phyloP scores from a whole-genome alignment of 1,139 yeast genomes.

The Lodderomyces orthopsilosis region DNA sequence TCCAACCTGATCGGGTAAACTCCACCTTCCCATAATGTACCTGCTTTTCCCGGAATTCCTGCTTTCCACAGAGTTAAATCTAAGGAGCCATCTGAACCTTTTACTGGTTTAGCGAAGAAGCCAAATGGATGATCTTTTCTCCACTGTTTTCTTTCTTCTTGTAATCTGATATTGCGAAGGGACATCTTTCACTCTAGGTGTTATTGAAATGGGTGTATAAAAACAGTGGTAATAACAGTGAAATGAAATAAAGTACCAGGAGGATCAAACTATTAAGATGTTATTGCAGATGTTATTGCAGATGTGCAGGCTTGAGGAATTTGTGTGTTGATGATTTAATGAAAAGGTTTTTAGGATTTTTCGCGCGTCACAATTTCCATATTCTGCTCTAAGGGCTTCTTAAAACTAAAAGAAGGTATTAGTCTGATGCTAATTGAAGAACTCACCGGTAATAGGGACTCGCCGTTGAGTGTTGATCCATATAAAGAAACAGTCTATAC shows the following conservation, averaged over 20 bases:
- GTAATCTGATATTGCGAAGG: constrained; percentile 74
- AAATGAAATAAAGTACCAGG: no score
- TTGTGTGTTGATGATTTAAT: no score
- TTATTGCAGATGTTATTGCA: no score
- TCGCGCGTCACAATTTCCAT: no score
- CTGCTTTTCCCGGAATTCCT: constrained; percentile 90
- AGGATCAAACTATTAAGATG: no score
- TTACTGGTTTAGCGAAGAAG: constrained; percentile 86
- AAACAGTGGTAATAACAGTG: neutral
- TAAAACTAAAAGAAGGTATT: no score
- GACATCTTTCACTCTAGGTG: constrained; percentile 24
- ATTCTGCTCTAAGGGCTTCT: no score
- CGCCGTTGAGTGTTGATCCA: constrained; percentile 7
- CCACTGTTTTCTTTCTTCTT: constrained; percentile 94
- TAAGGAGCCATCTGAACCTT: constrained; percentile 73
- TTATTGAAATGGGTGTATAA: neutral
- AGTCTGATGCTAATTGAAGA: constrained; percentile 9
- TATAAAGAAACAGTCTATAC: constrained; percentile 7
- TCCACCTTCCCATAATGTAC: constrained; percentile 87
- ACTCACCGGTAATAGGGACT: neutral
- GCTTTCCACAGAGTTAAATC: constrained; percentile 89
- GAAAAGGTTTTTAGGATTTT: no score
- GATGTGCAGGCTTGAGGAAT: no score
- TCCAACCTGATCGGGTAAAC: constrained; percentile 79
- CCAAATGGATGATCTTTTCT: constrained; percentile 98